Percentiles rank a stretch among this genome's conserved stretches.
These are phyloP conservation scores for Russula olivacea DNA, from an alignment of 768 basidiomycete genomes.

Conservation along the genomic window DNA sequence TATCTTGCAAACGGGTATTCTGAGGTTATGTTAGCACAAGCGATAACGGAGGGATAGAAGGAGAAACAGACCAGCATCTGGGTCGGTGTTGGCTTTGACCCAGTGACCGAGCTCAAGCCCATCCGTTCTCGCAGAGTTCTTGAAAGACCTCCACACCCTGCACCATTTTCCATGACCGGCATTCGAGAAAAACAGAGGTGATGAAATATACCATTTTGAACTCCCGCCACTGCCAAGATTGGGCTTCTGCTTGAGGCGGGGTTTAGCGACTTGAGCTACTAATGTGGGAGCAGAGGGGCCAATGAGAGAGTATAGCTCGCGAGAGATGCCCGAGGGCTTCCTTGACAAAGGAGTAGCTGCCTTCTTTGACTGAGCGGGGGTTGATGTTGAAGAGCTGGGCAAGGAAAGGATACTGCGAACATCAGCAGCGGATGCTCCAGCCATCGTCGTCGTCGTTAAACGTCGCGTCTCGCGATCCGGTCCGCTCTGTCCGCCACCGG, in stretches of 20 bases:
- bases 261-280: conserved; percentile 71
- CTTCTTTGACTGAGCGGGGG: conserved; percentile 48
- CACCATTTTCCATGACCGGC: background rate
- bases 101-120: conserved; percentile 75
- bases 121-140: conserved; percentile 64
- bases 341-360: conserved; percentile 30
- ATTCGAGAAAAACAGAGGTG: too few relatives aligned
- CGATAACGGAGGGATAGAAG: background rate
- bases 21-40: conserved; percentile 27
- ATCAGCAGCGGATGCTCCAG: conserved; percentile 64
- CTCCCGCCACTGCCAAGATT: conserved; percentile 57
- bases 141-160: conserved; percentile 76
- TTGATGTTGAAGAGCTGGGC: conserved; percentile 36
- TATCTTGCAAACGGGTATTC: conserved; percentile 83
- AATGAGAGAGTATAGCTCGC: conserved; percentile 91
- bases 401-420: conserved; percentile 79
- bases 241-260: conserved; percentile 82
- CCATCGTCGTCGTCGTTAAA: conserved; percentile 38
- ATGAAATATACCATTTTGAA: conserved; percentile 58
- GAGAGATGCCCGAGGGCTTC: conserved; percentile 86
- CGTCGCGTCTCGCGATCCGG: background rate
- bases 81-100: conserved; percentile 58
- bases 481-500: background rate
- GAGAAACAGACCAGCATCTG: conserved; percentile 45
- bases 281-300: conserved; percentile 89